Evolutionary conservation across 129 eudicot genomes (phyloP).

Genomic region (Lactuca sativa): DNA sequence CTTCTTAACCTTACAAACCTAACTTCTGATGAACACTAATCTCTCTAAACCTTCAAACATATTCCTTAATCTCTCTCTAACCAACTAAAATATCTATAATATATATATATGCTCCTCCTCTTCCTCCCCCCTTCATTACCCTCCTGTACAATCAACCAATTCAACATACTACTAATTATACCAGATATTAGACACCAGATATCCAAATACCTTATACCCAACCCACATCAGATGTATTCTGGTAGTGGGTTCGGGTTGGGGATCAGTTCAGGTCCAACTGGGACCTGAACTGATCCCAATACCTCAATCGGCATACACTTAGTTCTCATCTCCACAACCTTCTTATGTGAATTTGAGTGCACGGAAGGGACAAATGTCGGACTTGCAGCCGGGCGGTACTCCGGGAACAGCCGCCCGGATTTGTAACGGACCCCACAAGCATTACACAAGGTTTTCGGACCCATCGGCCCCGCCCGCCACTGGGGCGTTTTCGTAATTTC

Average conservation of each 20-base stretch:
- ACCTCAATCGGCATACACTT: slow-evolving; percentile 26
- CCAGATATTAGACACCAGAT: slow-evolving; percentile 14
- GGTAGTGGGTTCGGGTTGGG: slow-evolving; percentile 34
- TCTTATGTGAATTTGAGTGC: slow-evolving; percentile 97
- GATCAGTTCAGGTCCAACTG: slow-evolving; percentile 18
- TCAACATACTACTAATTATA: slow-evolving; percentile 37
- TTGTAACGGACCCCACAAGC: slow-evolving; percentile 98
- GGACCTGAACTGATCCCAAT: slow-evolving; percentile 2
- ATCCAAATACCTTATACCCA: slow-evolving; percentile 9
- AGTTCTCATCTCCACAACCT: slow-evolving; percentile 87
- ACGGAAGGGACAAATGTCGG: slow-evolving; percentile 79
- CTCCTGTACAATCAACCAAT: slow-evolving; percentile 67
- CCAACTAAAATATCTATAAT: slow-evolving; percentile 31
- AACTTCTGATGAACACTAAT: slow-evolving; percentile 24
- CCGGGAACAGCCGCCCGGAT: slow-evolving; percentile 88
- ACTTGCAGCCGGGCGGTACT: slow-evolving; percentile 97
- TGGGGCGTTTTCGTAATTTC: slow-evolving; percentile 98
- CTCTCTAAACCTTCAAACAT: slow-evolving; percentile 36
- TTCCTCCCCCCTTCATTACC: slow-evolving; percentile 1
- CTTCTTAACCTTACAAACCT: slow-evolving; percentile 37
- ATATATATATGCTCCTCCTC: slow-evolving; percentile 29
- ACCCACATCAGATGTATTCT: slow-evolving; percentile 41
- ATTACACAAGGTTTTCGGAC: slow-evolving; percentile 91
- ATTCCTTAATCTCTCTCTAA: slow-evolving; percentile 32
- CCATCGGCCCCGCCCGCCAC: slow-evolving; percentile 98